A percentile compares a stretch with the other conserved stretches of the same genome.
phyloP scores from a whole-genome alignment of 495 filamentous ascomycete species.

The Penicillium alfredii region DNA sequence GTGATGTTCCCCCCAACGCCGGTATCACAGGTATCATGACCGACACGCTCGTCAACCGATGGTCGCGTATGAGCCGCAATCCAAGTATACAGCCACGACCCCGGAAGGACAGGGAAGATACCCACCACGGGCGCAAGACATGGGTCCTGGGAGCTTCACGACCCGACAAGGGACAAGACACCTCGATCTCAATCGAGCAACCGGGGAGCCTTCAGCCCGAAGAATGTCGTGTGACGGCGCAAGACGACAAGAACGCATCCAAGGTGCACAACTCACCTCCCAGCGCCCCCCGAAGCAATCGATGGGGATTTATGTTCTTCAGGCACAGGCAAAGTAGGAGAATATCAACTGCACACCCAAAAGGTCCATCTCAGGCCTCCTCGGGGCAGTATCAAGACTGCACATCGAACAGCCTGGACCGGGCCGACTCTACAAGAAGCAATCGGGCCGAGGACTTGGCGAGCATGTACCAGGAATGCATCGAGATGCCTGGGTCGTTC shows the following conservation, averaged over 20 bases:
- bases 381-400: conserved; percentile 10
- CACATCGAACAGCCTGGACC: conserved; percentile 6
- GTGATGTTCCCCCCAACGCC: too few species aligned
- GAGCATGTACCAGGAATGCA: conserved; percentile 23
- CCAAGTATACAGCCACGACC: neutral
- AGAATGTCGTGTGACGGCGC: neutral
- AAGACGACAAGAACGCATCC: conserved; percentile 5
- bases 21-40: too few species aligned
- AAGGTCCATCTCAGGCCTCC: conserved; percentile 12
- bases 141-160: neutral
- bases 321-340: conserved; percentile 11
- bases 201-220: neutral
- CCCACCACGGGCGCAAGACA: neutral
- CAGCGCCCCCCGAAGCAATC: conserved; percentile 9
- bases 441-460: conserved; percentile 15
- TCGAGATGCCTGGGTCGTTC: conserved; percentile 26
- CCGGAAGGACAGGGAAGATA: neutral
- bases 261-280: conserved; percentile 6
- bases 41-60: neutral
- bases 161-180: neutral
- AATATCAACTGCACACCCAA: conserved; percentile 4
- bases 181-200: conserved; percentile 2
- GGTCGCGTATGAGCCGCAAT: neutral
- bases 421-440: conserved; percentile 13
- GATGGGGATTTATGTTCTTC: conserved; percentile 13